Conservation (phyloP, 2,329 filamentous ascomycete genomes). For the Diplodia seriata region DNA sequence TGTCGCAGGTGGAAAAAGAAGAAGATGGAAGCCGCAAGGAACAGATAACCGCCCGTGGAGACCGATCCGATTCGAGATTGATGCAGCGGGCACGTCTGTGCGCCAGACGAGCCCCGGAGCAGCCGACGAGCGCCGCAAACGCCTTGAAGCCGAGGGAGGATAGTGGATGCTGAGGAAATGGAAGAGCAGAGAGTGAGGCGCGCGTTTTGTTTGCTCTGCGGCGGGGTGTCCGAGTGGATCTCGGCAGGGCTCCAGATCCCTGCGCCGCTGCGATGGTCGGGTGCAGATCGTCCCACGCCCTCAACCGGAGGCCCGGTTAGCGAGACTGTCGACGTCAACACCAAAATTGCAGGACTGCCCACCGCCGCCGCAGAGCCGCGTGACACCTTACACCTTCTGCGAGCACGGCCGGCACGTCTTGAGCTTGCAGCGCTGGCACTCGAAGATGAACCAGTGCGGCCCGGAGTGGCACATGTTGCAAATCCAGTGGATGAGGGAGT, state of each 20-base stretch:
- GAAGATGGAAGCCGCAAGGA: slow-evolving; percentile 34
- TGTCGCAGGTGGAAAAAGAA: slow-evolving; percentile 32
- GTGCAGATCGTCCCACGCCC: slow-evolving; percentile 29
- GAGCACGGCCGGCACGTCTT: slow-evolving; percentile 58
- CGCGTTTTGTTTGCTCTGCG: slow-evolving; percentile 18
- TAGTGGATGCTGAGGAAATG: slow-evolving; percentile 24
- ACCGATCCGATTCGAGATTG: slow-evolving; percentile 36
- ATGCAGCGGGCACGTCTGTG: slow-evolving; percentile 26
- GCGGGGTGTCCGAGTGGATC: slow-evolving; percentile 15
- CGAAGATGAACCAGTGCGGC: slow-evolving; percentile 59
- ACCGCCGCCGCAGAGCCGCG: neutral
- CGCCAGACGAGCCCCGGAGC: slow-evolving; percentile 33
- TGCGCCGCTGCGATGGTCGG: slow-evolving; percentile 26
- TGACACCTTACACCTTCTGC: slow-evolving; percentile 48
- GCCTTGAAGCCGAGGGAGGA: slow-evolving; percentile 12
- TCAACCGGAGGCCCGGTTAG: slow-evolving; percentile 26
- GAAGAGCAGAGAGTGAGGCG: neutral
- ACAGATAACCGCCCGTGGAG: slow-evolving; percentile 34
- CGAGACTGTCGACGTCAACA: slow-evolving; percentile 31
- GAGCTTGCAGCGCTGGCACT: slow-evolving; percentile 59
- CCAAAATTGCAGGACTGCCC: slow-evolving; percentile 30
- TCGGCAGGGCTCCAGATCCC: slow-evolving; percentile 27
- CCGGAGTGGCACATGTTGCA: slow-evolving; percentile 60
- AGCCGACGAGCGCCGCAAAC: slow-evolving; percentile 22
- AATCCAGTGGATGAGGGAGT: slow-evolving; percentile 59